Evolutionary conservation across 441 rosid species (phyloP).

Genomic region (Populus hybrid): DNA sequence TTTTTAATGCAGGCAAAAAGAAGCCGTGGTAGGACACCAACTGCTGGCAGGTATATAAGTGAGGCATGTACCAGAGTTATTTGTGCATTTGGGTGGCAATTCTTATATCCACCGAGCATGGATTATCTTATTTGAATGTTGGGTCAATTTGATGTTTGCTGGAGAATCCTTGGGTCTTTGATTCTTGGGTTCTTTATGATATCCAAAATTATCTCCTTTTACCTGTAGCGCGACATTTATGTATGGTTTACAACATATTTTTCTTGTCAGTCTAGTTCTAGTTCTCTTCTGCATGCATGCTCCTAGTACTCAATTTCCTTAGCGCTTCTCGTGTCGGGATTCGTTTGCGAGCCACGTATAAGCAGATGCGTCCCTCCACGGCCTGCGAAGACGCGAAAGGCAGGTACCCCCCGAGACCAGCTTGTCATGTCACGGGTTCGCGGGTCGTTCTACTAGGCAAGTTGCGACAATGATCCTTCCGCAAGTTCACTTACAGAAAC

Average conservation of each 20-base stretch:
- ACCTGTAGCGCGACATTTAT: neutral
- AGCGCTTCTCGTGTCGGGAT: too few relatives aligned
- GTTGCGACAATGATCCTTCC: too few relatives aligned
- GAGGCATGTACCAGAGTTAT: conserved; percentile 28
- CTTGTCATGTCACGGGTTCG: too few relatives aligned
- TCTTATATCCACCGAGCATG: neutral
- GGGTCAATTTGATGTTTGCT: neutral
- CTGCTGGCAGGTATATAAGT: conserved; percentile 70
- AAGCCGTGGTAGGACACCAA: conserved; percentile 77
- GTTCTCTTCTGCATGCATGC: neutral
- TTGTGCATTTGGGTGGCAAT: neutral
- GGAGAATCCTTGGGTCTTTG: neutral
- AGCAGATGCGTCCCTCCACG: too few relatives aligned
- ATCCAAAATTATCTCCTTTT: neutral
- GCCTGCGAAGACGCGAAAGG: too few relatives aligned
- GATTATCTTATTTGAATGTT: neutral
- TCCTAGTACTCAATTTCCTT: too few relatives aligned
- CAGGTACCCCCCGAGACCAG: too few relatives aligned
- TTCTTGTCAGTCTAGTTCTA: neutral
- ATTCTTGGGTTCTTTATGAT: neutral
- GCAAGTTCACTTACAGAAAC: too few relatives aligned
- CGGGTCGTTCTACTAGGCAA: too few relatives aligned
- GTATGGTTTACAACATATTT: neutral
- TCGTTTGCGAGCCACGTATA: too few relatives aligned
- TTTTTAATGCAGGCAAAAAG: conserved; percentile 58